Conservation (phyloP, 257 asterid species). For the Capsicum chinense region DNA sequence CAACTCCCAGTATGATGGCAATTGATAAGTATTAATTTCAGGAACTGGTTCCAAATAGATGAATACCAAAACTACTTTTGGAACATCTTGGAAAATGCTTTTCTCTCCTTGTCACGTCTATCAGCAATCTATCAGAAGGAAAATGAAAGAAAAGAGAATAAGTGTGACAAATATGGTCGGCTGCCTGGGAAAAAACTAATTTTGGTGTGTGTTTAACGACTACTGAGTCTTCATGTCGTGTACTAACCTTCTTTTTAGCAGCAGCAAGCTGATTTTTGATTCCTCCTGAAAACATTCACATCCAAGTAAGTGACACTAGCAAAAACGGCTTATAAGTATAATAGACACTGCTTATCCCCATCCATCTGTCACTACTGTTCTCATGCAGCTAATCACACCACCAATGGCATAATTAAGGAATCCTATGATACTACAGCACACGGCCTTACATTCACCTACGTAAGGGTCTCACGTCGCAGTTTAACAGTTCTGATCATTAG, state of each 20-base stretch:
- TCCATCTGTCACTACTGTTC: neutral
- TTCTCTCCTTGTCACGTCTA: conserved; percentile 77
- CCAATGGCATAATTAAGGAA: neutral
- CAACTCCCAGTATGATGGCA: conserved; percentile 10
- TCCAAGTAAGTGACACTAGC: conserved; percentile 26
- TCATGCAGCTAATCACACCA: neutral
- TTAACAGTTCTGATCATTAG: neutral
- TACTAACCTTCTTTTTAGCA: conserved; percentile 78
- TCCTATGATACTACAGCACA: neutral
- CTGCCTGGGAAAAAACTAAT: neutral
- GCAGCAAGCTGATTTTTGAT: conserved; percentile 79
- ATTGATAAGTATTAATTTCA: neutral
- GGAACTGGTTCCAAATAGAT: neutral
- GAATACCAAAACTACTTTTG: conserved; percentile 43
- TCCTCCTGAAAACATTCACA: conserved; percentile 56
- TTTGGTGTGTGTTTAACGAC: neutral
- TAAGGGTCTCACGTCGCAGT: neutral
- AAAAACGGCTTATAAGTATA: neutral
- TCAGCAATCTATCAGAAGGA: conserved; percentile 60
- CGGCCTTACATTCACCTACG: neutral
- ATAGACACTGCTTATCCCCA: neutral
- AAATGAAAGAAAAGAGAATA: conserved; percentile 26
- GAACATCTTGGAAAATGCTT: conserved; percentile 84
- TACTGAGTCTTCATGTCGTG: neutral
- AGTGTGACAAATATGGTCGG: neutral